Base-by-base conservation (phyloP, 225 moss, liverwort and hornwort species). In the Physcomitrium patens region DNA sequence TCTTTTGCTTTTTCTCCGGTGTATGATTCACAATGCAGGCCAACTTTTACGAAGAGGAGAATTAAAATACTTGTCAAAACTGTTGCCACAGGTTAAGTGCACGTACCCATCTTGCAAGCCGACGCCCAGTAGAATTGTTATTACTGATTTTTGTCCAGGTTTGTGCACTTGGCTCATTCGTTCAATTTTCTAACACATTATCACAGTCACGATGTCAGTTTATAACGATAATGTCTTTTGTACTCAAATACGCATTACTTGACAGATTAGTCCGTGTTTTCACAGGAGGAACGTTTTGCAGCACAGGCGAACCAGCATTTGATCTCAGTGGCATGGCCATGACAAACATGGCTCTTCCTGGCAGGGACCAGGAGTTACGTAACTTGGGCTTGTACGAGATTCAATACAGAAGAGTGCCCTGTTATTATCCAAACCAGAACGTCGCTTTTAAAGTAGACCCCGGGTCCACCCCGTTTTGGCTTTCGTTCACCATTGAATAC, bases 281-380 rank as follows among this genome's bases (percentile, higher is more conserved):
- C 41, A 10, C 71, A 82, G 86, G 86, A 65, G 86, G 86, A 61
- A 86, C 81, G 4, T 86, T 81, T 47, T 86, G 86, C 70, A 85
- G 87, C 8, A 82, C 87, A 3, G 87, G 84, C 31, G 82, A 87
- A 56, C 84, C 84, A 0, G 87, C 87, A 0, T 85, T 87, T 68
- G 87, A 87, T 67, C 82, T 87, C n/a, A 87, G 87, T 60, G 87
- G 87, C 27, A 85, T 79, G 75, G 87, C 87, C 26, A 79, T 87
- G 82, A 62, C 74, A 23, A 82, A 69, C 6, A 87, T 87, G 87
- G 87, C 87, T 60, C 75, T 85, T 52, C 84, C 80, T 16, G 84
- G 77, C 41, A 77, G 82, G 10, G 87, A 85, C 10, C 68, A 55
- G 37, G 87, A 84, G 71, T 53, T 87, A 8, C 87, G 87, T 68